phyloP scores from a whole-genome alignment of 2,329 filamentous ascomycete species.

The Neopestalotiopsis sp. region DNA sequence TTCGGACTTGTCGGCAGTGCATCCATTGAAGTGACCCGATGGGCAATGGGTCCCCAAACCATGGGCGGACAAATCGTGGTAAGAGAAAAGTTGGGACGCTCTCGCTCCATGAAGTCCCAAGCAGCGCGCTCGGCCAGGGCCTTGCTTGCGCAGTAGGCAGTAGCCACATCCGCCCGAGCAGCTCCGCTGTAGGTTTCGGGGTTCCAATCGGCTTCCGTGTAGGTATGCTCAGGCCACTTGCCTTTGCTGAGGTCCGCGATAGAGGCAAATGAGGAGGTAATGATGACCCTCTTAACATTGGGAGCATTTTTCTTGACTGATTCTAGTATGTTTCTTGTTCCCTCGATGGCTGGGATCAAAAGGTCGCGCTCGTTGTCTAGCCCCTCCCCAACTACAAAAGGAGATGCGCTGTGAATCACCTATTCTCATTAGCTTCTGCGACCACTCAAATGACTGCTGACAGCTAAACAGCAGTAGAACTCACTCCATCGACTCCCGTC shows the following conservation, averaged over 20 bases:
- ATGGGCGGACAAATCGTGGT: neutral
- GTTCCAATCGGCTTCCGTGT: conserved; percentile 54
- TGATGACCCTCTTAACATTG: conserved; percentile 70
- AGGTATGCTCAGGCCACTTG: conserved; percentile 26
- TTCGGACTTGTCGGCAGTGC: neutral
- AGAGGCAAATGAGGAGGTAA: neutral
- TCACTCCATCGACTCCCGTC: too few relatives aligned
- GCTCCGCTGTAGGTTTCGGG: conserved; percentile 48
- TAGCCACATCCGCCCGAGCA: conserved; percentile 24
- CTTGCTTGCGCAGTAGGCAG: neutral
- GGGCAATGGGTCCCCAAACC: neutral
- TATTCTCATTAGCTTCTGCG: too few relatives aligned
- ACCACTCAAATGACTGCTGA: too few relatives aligned
- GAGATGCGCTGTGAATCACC: too few relatives aligned
- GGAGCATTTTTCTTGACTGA: conserved; percentile 35
- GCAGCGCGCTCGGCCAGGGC: neutral
- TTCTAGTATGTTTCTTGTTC: too few relatives aligned
- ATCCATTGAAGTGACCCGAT: neutral
- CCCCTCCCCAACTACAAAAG: too few relatives aligned
- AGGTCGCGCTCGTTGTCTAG: too few relatives aligned
- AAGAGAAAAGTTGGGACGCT: neutral
- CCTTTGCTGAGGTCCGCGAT: neutral
- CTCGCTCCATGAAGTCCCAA: neutral
- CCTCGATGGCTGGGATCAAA: too few relatives aligned
- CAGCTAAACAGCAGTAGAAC: too few relatives aligned